These are phyloP conservation scores for Lepraria neglecta DNA, from an alignment of 495 filamentous ascomycete species.

Conservation along the genomic window DNA sequence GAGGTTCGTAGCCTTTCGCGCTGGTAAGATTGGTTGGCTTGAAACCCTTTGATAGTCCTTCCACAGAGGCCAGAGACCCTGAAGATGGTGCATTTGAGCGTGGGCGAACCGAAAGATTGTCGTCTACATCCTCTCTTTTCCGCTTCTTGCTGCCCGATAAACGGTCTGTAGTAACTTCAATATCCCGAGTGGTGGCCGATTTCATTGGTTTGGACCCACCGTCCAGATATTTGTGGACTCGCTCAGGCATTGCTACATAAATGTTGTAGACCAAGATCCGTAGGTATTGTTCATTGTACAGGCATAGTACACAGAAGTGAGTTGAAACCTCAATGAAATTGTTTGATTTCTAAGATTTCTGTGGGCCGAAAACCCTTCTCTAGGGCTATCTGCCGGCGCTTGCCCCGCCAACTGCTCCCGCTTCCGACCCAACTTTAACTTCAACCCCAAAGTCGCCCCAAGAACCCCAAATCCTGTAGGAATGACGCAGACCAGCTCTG, in stretches of 20 bases:
- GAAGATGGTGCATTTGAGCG: background rate
- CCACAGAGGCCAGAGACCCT: too few species aligned
- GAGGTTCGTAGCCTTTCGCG: background rate
- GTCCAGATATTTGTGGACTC: slow-evolving; percentile 39
- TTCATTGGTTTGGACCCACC: slow-evolving; percentile 27
- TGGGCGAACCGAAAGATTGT: background rate
- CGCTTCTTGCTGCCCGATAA: slow-evolving; percentile 35
- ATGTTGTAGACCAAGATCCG: background rate
- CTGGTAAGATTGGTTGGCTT: background rate
- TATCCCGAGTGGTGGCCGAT: background rate
- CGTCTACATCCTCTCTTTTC: slow-evolving; percentile 34
- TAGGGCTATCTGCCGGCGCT: background rate
- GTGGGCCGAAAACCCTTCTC: background rate
- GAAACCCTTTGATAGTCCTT: background rate
- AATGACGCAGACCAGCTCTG: too few species aligned
- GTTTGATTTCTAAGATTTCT: background rate
- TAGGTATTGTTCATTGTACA: too few species aligned
- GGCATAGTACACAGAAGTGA: too few species aligned
- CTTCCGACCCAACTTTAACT: background rate
- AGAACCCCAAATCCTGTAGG: too few species aligned
- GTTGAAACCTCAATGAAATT: background rate
- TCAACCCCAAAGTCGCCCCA: too few species aligned
- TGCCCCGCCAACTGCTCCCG: background rate
- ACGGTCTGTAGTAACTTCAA: background rate
- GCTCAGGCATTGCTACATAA: slow-evolving; percentile 44